Evolutionary conservation across 1,284 basidiomycete species (phyloP).

Genomic region (Cerioporus squamosus): DNA sequence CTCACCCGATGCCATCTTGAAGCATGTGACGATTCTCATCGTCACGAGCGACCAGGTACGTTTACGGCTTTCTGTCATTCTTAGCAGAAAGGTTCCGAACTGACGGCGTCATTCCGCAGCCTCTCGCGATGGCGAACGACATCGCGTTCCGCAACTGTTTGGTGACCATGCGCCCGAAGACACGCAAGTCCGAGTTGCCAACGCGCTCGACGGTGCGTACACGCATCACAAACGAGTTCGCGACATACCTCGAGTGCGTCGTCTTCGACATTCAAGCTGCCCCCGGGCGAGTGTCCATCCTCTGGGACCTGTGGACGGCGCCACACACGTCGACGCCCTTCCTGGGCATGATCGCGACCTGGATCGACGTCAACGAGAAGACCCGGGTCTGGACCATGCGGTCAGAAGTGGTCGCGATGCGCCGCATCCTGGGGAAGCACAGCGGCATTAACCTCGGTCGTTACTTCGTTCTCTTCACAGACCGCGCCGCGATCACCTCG

Average conservation of each 20-base stretch:
- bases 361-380: neutral
- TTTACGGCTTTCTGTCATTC: neutral
- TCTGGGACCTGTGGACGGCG: constrained; percentile 11
- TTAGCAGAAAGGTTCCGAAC: neutral
- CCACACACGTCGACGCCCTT: constrained; percentile 7
- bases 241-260: neutral
- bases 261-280: neutral
- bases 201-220: neutral
- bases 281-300: neutral
- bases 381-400: neutral
- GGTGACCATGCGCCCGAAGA: constrained; percentile 3
- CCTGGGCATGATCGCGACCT: neutral
- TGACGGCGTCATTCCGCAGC: neutral
- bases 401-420: constrained; percentile 28
- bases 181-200: neutral
- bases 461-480: constrained; percentile 28
- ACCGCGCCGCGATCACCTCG: constrained; percentile 31
- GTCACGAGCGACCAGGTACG: neutral
- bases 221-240: constrained; percentile 5
- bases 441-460: constrained; percentile 31
- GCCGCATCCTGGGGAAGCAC: constrained; percentile 28
- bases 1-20: neutral
- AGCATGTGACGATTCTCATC: neutral
- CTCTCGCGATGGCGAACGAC: neutral
- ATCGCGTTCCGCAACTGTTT: constrained; percentile 8